Evolutionary conservation across 108 stramenopile species (phyloP).

Genomic region (Discostella stelligeroides): DNA sequence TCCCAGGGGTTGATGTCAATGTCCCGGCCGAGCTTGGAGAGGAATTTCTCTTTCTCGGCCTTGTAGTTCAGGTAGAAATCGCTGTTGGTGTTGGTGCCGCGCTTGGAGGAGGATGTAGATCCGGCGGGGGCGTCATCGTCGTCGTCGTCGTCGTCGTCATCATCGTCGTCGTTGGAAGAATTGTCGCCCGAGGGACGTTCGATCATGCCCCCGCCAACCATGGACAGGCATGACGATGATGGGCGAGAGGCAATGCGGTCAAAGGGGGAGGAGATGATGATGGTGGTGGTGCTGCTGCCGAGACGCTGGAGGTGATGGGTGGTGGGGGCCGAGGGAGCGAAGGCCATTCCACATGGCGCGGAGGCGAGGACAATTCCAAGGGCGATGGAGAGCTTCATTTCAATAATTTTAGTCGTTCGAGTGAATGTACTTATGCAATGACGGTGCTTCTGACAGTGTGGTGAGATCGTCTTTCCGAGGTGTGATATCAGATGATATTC

Average conservation of each 20-base stretch:
- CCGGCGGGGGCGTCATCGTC: constrained; percentile 1
- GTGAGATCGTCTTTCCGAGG: too few relatives aligned
- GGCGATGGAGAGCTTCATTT: constrained; percentile 32
- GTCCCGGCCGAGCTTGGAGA: constrained; percentile 10
- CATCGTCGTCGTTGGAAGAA: constrained; percentile 13
- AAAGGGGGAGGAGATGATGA: background rate
- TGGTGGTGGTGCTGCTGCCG: constrained; percentile 3
- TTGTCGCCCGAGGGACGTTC: constrained; percentile 26
- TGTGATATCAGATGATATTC: too few relatives aligned
- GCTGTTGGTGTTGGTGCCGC: background rate
- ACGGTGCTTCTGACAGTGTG: too few relatives aligned
- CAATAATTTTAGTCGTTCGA: too few relatives aligned
- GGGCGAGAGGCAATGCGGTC: constrained; percentile 3
- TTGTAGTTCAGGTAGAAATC: background rate
- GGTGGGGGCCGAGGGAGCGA: constrained; percentile 9
- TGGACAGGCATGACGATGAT: constrained; percentile 16
- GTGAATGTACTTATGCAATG: too few relatives aligned
- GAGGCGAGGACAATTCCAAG: constrained; percentile 14
- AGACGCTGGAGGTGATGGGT: constrained; percentile 6
- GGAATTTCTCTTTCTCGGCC: constrained; percentile 2
- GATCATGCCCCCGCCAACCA: constrained; percentile 42
- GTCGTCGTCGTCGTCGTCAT: constrained; percentile 9
- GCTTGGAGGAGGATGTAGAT: constrained; percentile 2
- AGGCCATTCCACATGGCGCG: constrained; percentile 9
- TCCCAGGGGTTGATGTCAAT: constrained; percentile 65